phyloP scores from a whole-genome alignment of 2,329 filamentous ascomycete species.

The Sarocladium kiliense region DNA sequence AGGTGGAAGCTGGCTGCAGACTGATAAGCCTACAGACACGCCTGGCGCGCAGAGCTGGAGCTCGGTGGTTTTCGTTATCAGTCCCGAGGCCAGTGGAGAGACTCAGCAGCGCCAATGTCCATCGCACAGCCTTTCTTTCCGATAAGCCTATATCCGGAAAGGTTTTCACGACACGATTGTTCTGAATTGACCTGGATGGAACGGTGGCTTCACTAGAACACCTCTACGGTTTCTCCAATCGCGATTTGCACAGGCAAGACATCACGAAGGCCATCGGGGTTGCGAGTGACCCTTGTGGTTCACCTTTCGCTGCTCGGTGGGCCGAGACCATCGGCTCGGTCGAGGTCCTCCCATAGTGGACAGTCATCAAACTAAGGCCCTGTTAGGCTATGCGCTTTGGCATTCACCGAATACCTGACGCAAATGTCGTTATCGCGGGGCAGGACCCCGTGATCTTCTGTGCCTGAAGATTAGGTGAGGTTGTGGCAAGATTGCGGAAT shows the following conservation, averaged over 20 bases:
- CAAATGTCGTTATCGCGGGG: background rate
- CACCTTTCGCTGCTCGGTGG: background rate
- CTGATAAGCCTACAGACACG: slow-evolving; percentile 2
- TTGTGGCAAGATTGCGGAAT: slow-evolving; percentile 1
- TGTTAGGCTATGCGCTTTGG: background rate
- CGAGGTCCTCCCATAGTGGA: too few relatives aligned
- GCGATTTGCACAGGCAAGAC: background rate
- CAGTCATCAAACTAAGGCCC: too few relatives aligned
- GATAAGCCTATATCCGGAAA: too few relatives aligned
- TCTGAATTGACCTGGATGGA: too few relatives aligned
- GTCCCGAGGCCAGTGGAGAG: background rate
- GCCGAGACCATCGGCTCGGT: too few relatives aligned
- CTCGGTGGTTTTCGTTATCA: background rate
- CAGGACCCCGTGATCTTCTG: background rate
- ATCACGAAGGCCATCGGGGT: background rate
- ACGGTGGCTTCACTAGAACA: too few relatives aligned
- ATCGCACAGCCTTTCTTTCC: background rate
- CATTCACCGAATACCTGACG: background rate
- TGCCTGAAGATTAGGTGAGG: background rate
- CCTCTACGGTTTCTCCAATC: too few relatives aligned
- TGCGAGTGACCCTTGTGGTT: background rate
- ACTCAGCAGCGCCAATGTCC: background rate
- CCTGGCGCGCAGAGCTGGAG: background rate
- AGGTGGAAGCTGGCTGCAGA: background rate
- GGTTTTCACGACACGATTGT: too few relatives aligned